phyloP scores from a whole-genome alignment of 164 flowering plant species.

The Vitis rotundifolia region DNA sequence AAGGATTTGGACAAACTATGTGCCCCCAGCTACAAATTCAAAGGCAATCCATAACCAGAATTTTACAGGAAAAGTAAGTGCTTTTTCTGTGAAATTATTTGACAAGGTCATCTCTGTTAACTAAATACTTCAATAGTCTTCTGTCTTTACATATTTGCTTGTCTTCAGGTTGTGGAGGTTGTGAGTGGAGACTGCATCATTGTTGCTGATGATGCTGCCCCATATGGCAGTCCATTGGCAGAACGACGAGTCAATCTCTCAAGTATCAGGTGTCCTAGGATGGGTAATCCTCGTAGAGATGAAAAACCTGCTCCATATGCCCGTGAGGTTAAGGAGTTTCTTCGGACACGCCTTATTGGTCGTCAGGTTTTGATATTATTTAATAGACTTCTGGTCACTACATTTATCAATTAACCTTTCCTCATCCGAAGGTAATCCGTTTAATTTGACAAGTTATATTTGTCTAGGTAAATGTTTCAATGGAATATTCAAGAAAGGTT shows the following conservation, averaged over 20 bases:
- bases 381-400: too few species aligned
- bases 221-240: slow-evolving; percentile 86
- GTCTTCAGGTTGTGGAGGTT: slow-evolving; percentile 87
- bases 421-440: background rate
- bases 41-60: slow-evolving; percentile 94
- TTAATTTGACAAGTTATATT: background rate
- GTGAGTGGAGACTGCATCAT: slow-evolving; percentile 94
- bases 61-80: slow-evolving; percentile 81
- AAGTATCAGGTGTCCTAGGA: slow-evolving; percentile 84
- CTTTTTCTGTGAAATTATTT: background rate
- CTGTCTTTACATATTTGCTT: background rate
- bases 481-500: slow-evolving; percentile 96
- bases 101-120: background rate
- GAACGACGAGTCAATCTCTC: slow-evolving; percentile 94
- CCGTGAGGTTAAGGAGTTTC: slow-evolving; percentile 88
- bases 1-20: slow-evolving; percentile 85
- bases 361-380: slow-evolving; percentile 52
- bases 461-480: slow-evolving; percentile 80
- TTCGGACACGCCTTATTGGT: slow-evolving; percentile 83
- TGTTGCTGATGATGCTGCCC: slow-evolving; percentile 89
- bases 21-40: slow-evolving; percentile 85
- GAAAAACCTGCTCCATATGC: slow-evolving; percentile 90
- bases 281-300: slow-evolving; percentile 91
- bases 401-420: too few species aligned
- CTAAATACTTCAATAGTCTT: too few species aligned